Conservation (phyloP, 2,329 filamentous ascomycete genomes). For the Neofusicoccum ribis region DNA sequence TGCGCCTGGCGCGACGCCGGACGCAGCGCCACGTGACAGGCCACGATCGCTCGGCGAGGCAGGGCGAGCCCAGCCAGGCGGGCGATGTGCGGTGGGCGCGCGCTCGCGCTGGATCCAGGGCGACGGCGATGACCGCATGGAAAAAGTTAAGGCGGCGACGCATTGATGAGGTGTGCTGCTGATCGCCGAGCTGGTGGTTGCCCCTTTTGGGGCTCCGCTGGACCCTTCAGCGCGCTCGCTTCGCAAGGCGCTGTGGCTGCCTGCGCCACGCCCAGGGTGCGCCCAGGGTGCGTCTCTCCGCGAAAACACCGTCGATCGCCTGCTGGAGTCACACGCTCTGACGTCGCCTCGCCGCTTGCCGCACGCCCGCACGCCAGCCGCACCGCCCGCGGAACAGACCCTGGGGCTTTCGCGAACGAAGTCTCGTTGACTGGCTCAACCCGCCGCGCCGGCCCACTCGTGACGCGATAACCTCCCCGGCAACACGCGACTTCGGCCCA, state of each 20-base stretch:
- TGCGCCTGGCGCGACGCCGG: background rate
- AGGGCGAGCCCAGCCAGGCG: background rate
- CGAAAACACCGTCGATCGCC: slow-evolving; percentile 4
- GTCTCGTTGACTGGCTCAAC: background rate
- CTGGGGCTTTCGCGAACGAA: background rate
- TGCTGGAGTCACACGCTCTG: slow-evolving; percentile 8
- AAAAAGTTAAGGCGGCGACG: background rate
- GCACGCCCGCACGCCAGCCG: background rate
- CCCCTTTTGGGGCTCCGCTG: slow-evolving; percentile 7
- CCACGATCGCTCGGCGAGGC: background rate
- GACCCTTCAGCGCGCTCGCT: background rate
- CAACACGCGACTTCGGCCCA: slow-evolving; percentile 11
- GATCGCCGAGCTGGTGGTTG: background rate
- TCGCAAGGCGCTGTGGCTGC: background rate
- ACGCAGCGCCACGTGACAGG: background rate
- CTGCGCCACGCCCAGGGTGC: background rate
- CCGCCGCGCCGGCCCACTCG: background rate
- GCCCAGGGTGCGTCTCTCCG: background rate
- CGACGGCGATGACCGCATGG: background rate
- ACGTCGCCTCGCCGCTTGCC: background rate
- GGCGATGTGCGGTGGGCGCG: background rate
- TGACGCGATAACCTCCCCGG: background rate
- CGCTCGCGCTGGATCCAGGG: background rate
- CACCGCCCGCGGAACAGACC: background rate
- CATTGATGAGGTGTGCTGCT: slow-evolving; percentile 4